Conservation (phyloP, 2,329 filamentous ascomycete genomes). For the Chrysoporthe austroafricana region DNA sequence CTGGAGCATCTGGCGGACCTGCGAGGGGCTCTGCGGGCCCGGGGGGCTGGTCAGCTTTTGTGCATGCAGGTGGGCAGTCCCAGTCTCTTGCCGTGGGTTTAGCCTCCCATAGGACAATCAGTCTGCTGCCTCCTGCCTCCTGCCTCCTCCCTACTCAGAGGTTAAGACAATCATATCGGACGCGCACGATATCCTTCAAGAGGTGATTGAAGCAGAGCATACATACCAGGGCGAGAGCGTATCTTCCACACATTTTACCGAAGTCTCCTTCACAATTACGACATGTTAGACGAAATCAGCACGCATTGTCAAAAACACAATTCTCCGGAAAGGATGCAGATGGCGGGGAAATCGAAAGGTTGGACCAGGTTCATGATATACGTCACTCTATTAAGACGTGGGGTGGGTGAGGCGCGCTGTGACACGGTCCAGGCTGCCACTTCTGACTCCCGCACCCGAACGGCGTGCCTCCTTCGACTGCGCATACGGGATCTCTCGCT, state of each 20-base stretch:
- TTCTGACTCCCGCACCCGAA: too few species aligned
- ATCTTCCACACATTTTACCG: constrained; percentile 42
- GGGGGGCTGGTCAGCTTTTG: neutral
- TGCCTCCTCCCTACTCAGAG: too few species aligned
- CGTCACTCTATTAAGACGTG: neutral
- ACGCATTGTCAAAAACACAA: neutral
- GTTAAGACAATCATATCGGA: neutral
- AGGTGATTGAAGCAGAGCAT: constrained; percentile 12
- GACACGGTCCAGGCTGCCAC: too few species aligned
- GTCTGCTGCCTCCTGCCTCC: too few species aligned
- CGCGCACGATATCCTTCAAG: neutral
- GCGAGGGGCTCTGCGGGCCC: constrained; percentile 67
- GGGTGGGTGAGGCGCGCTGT: neutral
- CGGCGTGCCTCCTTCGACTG: too few species aligned
- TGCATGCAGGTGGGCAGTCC: neutral
- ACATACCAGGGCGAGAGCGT: constrained; percentile 43
- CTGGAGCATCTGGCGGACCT: constrained; percentile 74
- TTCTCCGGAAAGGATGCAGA: neutral
- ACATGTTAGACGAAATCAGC: neutral
- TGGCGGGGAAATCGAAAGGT: neutral
- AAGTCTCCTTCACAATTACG: constrained; percentile 1
- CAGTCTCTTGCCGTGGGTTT: too few species aligned
- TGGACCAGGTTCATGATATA: neutral
- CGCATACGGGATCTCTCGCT: too few species aligned
- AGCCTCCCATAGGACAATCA: too few species aligned